Base-by-base conservation (phyloP, 768 basidiomycete species). In the Lentinula edodes region DNA sequence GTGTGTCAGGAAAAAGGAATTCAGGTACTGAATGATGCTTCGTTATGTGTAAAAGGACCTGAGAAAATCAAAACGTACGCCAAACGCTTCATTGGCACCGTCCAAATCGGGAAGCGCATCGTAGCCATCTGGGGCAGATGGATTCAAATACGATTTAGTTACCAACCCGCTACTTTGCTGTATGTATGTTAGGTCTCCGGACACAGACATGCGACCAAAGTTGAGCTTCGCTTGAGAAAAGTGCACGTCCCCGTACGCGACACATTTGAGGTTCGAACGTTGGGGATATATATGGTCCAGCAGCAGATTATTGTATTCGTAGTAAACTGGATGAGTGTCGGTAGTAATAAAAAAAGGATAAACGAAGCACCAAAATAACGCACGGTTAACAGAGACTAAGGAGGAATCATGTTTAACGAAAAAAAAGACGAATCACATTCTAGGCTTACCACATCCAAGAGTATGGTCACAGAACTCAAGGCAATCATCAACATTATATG, bases 231-330 rank as follows among this genome's bases (percentile, higher is more conserved):
- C 79, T 0, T 68, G 69, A 0, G 77, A 75, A 6, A 64, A 66
- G 67, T 81, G 79, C 35, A 74, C 65, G 58, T 81, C 80, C 3
- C 72, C 76, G 64, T 79, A 83, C 1, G 75, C 66, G 0, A 76
- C 79, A 53, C 81, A 83, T 67, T 80, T 81, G 66, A 81, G 72
- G 62, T 80, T 80, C 0, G 80, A 81, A 6, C 72, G 62, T 61
- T 75, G 72, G 46, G 62, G 64, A 61, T 73, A 73, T 34, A 75
- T 71, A 60, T 70, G 73, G 59, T 79, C 78, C 36, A 78, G 70
- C 6, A 75, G 71, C 7, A 67, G 61, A 63, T 80, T 80, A 66
- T 80, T 81, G 69, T 68, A 74, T 62, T 83, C 80, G 68, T 83
- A 81, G 60, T 74, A 83, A 23, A 83, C 55, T 56, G 23, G 12